These are phyloP conservation scores for Phialophora tarda DNA, from an alignment of 2,329 filamentous ascomycete species.

Conservation along the genomic window DNA sequence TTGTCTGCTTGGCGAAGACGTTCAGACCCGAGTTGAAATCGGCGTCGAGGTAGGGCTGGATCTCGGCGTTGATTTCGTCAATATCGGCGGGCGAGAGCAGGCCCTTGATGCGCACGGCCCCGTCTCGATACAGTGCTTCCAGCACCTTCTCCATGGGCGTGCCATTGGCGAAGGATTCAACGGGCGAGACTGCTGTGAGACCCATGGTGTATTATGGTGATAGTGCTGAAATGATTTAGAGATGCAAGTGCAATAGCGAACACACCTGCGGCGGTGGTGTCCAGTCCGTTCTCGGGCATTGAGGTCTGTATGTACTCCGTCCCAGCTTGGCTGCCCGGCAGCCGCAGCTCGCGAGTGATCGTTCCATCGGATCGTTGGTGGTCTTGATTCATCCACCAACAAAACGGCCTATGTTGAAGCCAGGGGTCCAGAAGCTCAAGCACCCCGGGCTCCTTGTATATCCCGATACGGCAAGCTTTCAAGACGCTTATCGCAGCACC, in stretches of 20 bases:
- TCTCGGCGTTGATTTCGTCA: constrained; percentile 14
- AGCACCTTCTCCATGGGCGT: constrained; percentile 4
- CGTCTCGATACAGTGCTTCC: constrained; percentile 17
- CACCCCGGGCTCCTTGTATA: too few relatives aligned
- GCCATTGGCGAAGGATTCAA: constrained; percentile 14
- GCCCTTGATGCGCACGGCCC: not conserved
- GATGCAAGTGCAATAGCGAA: not conserved
- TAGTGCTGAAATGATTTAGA: not conserved
- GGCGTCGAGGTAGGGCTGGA: constrained; percentile 17
- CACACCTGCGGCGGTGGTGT: too few relatives aligned
- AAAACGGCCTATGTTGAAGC: too few relatives aligned
- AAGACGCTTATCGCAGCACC: not conserved
- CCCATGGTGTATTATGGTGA: not conserved
- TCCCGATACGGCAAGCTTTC: too few relatives aligned
- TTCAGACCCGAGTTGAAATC: constrained; percentile 16
- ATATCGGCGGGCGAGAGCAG: not conserved
- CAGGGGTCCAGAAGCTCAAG: too few relatives aligned
- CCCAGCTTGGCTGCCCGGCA: too few relatives aligned
- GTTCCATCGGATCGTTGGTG: too few relatives aligned
- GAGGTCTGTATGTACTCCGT: too few relatives aligned
- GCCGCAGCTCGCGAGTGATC: too few relatives aligned
- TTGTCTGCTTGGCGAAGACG: constrained; percentile 16
- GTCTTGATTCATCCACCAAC: too few relatives aligned
- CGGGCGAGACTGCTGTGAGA: constrained; percentile 4
- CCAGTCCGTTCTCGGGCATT: too few relatives aligned